Base-by-base conservation (phyloP, 2,329 filamentous ascomycete genomes). In the Phialophora verrucosa region DNA sequence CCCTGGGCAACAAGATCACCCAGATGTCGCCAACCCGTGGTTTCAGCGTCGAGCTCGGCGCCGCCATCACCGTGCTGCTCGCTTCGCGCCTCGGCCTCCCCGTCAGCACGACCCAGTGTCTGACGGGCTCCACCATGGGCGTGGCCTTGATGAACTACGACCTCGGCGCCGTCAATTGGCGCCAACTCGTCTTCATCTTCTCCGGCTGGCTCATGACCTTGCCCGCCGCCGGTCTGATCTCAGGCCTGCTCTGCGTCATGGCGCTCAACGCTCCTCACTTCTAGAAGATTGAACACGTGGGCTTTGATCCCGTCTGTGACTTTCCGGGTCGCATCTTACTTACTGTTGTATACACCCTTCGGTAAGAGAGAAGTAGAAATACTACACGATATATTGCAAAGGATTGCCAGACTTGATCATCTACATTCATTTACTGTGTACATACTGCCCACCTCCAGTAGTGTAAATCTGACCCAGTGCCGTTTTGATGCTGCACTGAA, bases 1-100 rank as follows among this genome's bases (percentile, higher is more conserved):
- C 90, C 78, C 91, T 92, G 88, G 90, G 90, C 59, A 93, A 92
- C 83, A 90, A 90, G 78, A 87, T 91, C 76, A 91, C 89, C 65
- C 89, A 89, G 77, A 88, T 90, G 76, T 85, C 83, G 1, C 84
- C 84, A 3, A 81, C 78, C 69, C 75, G 83, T 73, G 83, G 81
- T 56, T 90, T 81, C 73, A 91, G 88, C 59, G 92, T 92, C 89
- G 90, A 93, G 76, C 85, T 92, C 84, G 90, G 90, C 53, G 89
- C 90, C 50, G 89, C 90, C 71, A 86, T 92, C 70, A 92, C 90
- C 11, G 87, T 92, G 66, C 84, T 92, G 32, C 78, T 92, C 75
- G 91, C 91, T 81, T 91, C 89, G 0, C 89, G 91, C 75, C 91
- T 84, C 81, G 86, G 85, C 1, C 56, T 59, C 25, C 56, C 56